A percentile compares a stretch with the other conserved stretches of the same genome.
These are phyloP conservation scores for Agroathelia rolfsii DNA, from an alignment of 1,284 basidiomycete species.

Conservation along the genomic window DNA sequence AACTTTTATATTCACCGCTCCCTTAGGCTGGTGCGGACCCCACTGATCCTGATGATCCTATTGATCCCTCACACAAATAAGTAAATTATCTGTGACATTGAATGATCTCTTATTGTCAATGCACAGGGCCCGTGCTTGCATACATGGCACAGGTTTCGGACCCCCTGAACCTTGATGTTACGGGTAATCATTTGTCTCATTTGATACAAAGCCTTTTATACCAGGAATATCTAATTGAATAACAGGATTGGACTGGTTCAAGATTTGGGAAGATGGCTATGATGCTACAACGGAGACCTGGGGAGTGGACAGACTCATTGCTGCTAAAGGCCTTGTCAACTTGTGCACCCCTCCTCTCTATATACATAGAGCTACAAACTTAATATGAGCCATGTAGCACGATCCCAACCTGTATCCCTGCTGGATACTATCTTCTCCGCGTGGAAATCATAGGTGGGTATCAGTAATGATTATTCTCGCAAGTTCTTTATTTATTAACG, in stretches of 20 bases:
- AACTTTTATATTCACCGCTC: no score
- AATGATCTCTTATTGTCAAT: no score
- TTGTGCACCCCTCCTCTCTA: conserved; percentile 41
- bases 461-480: no score
- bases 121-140: no score
- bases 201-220: no score
- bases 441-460: conserved; percentile 46
- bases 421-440: conserved; percentile 43
- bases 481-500: no score
- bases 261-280: conserved; percentile 35
- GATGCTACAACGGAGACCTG: conserved; percentile 24
- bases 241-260: conserved; percentile 37
- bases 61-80: conserved; percentile 44
- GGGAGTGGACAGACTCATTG: conserved; percentile 39
- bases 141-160: conserved; percentile 35
- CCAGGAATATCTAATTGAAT: no score
- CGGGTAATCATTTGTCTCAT: no score
- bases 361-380: no score
- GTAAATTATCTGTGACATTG: conserved; percentile 48
- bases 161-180: conserved; percentile 35
- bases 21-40: conserved; percentile 35
- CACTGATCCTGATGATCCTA: conserved; percentile 36
- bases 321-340: conserved; percentile 43
- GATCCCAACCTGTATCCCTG: conserved; percentile 38
- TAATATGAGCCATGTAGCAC: no score